Conservation (phyloP, 2,329 filamentous ascomycete species). For the Aureobasidium sp. region DNA sequence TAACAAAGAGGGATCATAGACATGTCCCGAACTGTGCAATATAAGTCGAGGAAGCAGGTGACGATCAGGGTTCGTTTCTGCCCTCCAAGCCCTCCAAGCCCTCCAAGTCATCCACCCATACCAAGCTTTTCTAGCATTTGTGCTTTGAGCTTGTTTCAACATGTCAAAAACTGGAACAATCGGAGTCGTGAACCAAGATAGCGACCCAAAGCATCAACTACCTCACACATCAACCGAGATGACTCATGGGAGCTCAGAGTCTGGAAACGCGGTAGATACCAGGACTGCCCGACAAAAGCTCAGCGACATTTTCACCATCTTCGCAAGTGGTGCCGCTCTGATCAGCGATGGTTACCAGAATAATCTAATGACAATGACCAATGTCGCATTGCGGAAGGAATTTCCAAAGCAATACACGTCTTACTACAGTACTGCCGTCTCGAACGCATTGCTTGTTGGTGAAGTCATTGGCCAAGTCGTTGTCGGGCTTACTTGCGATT, state of each 20-base stretch:
- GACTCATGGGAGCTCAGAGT: not conserved
- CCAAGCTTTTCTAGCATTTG: too few species aligned
- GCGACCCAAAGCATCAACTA: not conserved
- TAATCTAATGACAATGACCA: slow-evolving; percentile 28
- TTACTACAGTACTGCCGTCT: slow-evolving; percentile 14
- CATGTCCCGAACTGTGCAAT: too few species aligned
- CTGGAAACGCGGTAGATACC: not conserved
- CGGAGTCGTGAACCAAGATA: not conserved
- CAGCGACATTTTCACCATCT: slow-evolving; percentile 14
- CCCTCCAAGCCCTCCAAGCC: too few species aligned
- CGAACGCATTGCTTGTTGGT: slow-evolving; percentile 29
- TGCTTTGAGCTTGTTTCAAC: too few species aligned
- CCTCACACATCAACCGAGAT: not conserved
- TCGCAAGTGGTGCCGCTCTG: slow-evolving; percentile 24
- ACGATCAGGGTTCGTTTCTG: too few species aligned
- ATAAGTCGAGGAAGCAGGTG: too few species aligned
- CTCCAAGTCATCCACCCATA: too few species aligned
- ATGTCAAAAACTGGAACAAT: too few species aligned
- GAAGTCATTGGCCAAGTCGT: slow-evolving; percentile 35
- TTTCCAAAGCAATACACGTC: slow-evolving; percentile 16
- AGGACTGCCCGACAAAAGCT: slow-evolving; percentile 16
- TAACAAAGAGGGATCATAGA: too few species aligned
- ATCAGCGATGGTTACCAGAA: slow-evolving; percentile 30
- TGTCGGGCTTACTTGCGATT: slow-evolving; percentile 37
- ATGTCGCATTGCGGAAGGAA: slow-evolving; percentile 24